Evolutionary conservation across 345 rosid genomes (phyloP), one percentile per base, ranked within the genome.

Genomic region (Hibiscus tridactylites): DNA sequence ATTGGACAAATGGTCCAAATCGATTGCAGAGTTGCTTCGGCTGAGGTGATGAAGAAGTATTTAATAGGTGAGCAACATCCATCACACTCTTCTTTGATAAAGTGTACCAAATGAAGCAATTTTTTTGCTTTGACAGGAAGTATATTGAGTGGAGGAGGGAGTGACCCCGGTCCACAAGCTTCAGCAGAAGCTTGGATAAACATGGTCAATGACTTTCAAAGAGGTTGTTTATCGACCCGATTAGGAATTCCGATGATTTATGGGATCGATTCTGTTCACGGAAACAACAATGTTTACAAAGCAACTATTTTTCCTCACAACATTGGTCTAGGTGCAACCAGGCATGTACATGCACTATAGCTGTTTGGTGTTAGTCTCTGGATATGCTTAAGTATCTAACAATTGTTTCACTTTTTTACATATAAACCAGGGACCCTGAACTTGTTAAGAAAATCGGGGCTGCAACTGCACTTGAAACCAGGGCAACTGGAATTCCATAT

Each of bases 291-390:
- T 78, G 88, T 91, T 33, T 89, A 89, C 74, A 87, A 90, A 7
- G 93, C 97, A 7, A 93, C 98, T 2, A 65, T 93, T 0, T 91
- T 93, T 65, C 98, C 98, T 28, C 98, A 93, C 74, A 93, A 93
- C 53, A 75, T 93, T 3, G 96, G 93, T 4, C 87, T 93, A 7
- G 96, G 98, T 39, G 91, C 91, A 61, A 91, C 98, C 33, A 83
- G 96, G 96, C 83, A 76, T 76, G 76, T 62, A 63, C 26, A 17
- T 63, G 15, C 67, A 37, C 49, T 9, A 35, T 13, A 13, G n/a
- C 63, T 28, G 7, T 59, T 58, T 46, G 35, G 35, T 15, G 9
- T 58, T 11, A 58, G 33, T 28, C 64, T 9, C 29, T 56, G 9
- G n/a, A 59, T 33, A 59, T 59, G n/a, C n/a, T 26, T 59, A 3